These are phyloP conservation scores for Oryza coarctata DNA, from an alignment of 176 grass and related monocot genomes.

Conservation along the genomic window DNA sequence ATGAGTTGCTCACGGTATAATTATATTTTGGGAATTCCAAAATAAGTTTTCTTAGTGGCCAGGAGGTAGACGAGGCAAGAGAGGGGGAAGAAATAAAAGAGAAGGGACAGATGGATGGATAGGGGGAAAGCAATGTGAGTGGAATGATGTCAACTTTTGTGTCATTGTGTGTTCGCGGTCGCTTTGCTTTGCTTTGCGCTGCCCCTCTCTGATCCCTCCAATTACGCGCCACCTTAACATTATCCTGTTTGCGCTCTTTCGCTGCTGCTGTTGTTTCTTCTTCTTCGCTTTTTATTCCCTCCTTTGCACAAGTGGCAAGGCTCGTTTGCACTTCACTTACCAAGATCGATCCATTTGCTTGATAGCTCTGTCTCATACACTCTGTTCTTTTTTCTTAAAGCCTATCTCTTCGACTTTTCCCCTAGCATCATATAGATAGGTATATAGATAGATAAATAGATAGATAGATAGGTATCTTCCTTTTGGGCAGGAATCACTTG, in stretches of 20 bases:
- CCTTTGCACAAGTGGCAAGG: constrained; percentile 20
- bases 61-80: neutral
- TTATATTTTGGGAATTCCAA: neutral
- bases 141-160: constrained; percentile 30
- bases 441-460: neutral
- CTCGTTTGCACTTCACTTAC: constrained; percentile 10
- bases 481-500: constrained; percentile 11
- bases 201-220: neutral
- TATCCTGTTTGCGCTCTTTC: constrained; percentile 23
- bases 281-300: neutral
- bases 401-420: neutral
- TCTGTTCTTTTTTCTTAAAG: neutral
- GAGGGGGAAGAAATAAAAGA: neutral
- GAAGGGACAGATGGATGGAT: neutral
- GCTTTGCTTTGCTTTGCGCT: neutral
- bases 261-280: neutral
- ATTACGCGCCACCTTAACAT: neutral
- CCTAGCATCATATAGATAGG: neutral
- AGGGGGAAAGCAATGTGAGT: constrained; percentile 36
- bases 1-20: neutral
- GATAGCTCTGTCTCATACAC: constrained; percentile 10
- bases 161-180: neutral
- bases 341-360: neutral
- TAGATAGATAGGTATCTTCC: neutral
- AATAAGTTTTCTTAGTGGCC: neutral